A percentile compares a stretch with the other conserved stretches of the same genome.
Conservation (phyloP, 208 protist genomes). For the Borovskyia barvae region DNA sequence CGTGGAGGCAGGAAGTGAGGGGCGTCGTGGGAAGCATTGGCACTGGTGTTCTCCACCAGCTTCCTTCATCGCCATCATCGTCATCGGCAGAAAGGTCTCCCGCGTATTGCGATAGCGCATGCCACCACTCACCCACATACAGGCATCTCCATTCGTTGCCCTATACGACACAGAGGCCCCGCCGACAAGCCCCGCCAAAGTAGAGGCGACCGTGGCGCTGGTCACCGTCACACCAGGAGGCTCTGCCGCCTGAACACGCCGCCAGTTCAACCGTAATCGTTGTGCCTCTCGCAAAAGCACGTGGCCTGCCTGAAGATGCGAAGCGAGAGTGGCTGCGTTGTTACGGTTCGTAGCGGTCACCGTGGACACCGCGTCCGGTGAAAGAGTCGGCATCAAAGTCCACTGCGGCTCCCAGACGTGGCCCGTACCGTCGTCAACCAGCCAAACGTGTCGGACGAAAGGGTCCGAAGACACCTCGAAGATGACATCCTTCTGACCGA, state of each 20-base stretch:
- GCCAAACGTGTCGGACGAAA: no score
- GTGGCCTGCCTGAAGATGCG: slow-evolving; percentile 8
- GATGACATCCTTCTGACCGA: no score
- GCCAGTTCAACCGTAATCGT: slow-evolving; percentile 18
- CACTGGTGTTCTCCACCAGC: no score
- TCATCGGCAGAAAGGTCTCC: no score
- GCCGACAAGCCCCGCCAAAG: slow-evolving; percentile 15
- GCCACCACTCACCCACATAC: slow-evolving; percentile 24
- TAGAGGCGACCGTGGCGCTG: not conserved
- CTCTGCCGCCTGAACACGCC: not conserved
- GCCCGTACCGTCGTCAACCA: not conserved
- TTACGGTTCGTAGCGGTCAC: not conserved
- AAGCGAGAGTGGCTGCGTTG: not conserved
- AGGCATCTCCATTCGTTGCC: not conserved
- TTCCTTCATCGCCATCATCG: no score
- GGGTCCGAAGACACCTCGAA: no score
- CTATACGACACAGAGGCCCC: slow-evolving; percentile 12
- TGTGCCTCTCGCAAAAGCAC: slow-evolving; percentile 4
- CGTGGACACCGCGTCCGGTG: not conserved
- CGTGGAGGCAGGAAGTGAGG: not conserved
- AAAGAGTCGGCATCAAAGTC: slow-evolving; percentile 1
- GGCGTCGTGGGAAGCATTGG: not conserved
- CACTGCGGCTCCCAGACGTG: slow-evolving; percentile 3
- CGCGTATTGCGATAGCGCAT: no score
- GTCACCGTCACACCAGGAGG: no score